A percentile compares a stretch with the other conserved stretches of the same genome.
Evolutionary conservation across 495 filamentous ascomycete genomes (phyloP).

Genomic region (Chaetomidium leptoderma): DNA sequence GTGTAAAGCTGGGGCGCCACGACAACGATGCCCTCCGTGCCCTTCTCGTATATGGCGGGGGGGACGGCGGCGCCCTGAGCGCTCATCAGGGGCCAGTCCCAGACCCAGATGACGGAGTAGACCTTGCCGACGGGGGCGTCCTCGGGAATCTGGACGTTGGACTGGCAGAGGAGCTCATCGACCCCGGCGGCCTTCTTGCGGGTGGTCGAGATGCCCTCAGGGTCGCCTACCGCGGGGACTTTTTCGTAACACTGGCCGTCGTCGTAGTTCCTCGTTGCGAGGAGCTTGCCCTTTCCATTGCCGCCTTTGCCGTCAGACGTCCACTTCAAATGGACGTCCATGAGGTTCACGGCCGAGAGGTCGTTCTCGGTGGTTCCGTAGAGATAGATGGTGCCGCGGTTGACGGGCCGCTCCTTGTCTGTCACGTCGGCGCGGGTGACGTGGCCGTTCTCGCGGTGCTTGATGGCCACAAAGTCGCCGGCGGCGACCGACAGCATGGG

Average conservation of each 20-base stretch:
- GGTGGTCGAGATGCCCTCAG: slow-evolving; percentile 42
- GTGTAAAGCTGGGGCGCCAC: slow-evolving; percentile 67
- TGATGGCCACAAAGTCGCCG: slow-evolving; percentile 65
- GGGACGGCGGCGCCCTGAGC: slow-evolving; percentile 26
- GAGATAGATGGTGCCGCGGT: slow-evolving; percentile 71
- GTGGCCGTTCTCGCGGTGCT: slow-evolving; percentile 85
- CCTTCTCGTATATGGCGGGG: slow-evolving; percentile 25
- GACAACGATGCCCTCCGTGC: slow-evolving; percentile 39
- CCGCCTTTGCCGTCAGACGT: slow-evolving; percentile 71
- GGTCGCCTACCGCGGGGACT: slow-evolving; percentile 19
- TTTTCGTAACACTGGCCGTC: slow-evolving; percentile 82
- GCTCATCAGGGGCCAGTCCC: slow-evolving; percentile 69
- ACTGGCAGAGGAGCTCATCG: slow-evolving; percentile 67
- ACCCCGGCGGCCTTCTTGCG: slow-evolving; percentile 50
- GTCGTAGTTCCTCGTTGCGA: slow-evolving; percentile 72
- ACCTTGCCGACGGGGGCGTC: slow-evolving; percentile 48
- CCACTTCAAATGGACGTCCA: slow-evolving; percentile 69
- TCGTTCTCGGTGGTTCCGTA: slow-evolving; percentile 67
- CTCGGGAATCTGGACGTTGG: slow-evolving; percentile 64
- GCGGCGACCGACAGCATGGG: slow-evolving; percentile 62
- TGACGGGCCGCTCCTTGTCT: slow-evolving; percentile 58
- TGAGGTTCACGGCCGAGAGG: slow-evolving; percentile 53
- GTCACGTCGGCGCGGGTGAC: slow-evolving; percentile 57
- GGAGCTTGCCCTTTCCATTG: slow-evolving; percentile 64
- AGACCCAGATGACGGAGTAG: slow-evolving; percentile 85